Conservation (phyloP, 352 stramenopile species). For the Phytophthora nicotianae region DNA sequence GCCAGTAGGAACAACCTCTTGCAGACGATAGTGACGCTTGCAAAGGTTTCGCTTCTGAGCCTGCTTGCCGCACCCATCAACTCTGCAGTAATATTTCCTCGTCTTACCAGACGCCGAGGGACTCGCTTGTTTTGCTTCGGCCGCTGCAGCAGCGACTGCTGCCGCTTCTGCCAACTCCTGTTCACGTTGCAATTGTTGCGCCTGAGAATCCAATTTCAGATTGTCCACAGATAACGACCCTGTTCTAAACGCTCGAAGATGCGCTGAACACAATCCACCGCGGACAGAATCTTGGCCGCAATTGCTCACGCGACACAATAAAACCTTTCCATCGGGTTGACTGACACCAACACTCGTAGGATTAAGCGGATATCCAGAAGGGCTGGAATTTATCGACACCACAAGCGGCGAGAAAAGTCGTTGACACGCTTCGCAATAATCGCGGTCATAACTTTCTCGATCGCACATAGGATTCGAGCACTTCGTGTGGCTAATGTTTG, state of each 20-base stretch:
- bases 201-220: constrained; percentile 53
- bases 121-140: constrained; percentile 23
- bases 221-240: constrained; percentile 65
- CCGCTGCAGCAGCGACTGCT: constrained; percentile 18
- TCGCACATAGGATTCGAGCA: constrained; percentile 70
- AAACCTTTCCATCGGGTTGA: constrained; percentile 20
- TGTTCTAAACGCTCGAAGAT: constrained; percentile 55
- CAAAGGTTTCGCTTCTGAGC: constrained; percentile 65
- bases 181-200: constrained; percentile 29
- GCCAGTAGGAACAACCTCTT: constrained; percentile 24
- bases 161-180: constrained; percentile 27
- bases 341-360: constrained; percentile 12
- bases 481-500: constrained; percentile 20
- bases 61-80: constrained; percentile 65
- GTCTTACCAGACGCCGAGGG: constrained; percentile 28
- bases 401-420: constrained; percentile 61
- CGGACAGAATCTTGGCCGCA: constrained; percentile 34
- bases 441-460: constrained; percentile 53
- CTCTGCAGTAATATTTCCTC: constrained; percentile 77
- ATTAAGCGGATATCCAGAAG: constrained; percentile 25
- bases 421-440: constrained; percentile 70
- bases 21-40: constrained; percentile 65
- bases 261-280: constrained; percentile 50
- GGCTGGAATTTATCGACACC: constrained; percentile 40
- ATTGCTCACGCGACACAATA: constrained; percentile 50